phyloP scores from a whole-genome alignment of 2,329 filamentous ascomycete genomes.

The Pseudogymnoascus sp. region DNA sequence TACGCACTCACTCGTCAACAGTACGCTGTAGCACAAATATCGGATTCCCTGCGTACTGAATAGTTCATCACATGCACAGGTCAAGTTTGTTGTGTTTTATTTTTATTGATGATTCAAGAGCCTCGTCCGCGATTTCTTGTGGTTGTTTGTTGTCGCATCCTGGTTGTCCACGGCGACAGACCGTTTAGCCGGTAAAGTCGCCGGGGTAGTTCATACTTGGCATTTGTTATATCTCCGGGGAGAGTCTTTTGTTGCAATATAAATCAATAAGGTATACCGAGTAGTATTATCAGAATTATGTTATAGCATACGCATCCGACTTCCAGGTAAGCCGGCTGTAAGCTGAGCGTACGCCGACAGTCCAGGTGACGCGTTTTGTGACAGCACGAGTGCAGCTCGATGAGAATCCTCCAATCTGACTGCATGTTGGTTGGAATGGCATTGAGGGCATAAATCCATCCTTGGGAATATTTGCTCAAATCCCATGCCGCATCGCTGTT shows the following conservation, averaged over 20 bases:
- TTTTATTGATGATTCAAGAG: not conserved
- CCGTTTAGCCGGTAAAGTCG: not conserved
- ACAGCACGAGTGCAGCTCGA: not conserved
- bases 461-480: not conserved
- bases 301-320: not conserved
- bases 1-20: not conserved
- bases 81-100: not conserved
- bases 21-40: not conserved
- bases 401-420: not conserved
- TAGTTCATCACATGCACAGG: not conserved
- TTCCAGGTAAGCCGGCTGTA: not conserved
- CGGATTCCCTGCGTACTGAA: not conserved
- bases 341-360: not conserved
- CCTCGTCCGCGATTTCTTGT: not conserved
- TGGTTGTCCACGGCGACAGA: not conserved
- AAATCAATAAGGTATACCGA: not conserved
- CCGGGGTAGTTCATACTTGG: not conserved
- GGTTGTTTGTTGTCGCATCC: not conserved
- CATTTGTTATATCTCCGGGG: not conserved
- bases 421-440: not conserved
- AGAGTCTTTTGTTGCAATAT: not conserved
- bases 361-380: not conserved
- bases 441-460: not conserved
- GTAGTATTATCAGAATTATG: not conserved
- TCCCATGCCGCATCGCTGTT: not conserved